These are phyloP conservation scores for Cladophialophora carrionii DNA, from an alignment of 2,329 filamentous ascomycete species.

Conservation along the genomic window DNA sequence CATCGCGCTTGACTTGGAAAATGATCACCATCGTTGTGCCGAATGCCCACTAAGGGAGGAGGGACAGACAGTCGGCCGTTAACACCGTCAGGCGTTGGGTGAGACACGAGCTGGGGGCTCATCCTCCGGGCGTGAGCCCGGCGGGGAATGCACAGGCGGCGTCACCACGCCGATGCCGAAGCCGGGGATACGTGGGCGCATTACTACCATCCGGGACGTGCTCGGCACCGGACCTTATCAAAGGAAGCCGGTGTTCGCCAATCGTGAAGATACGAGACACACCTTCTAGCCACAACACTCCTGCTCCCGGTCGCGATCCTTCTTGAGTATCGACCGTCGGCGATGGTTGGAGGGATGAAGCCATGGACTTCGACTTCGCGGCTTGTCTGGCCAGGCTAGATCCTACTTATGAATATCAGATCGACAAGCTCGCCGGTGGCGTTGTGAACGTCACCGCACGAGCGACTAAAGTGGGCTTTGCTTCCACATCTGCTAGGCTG, in stretches of 20 bases:
- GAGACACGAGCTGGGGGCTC: too few relatives aligned
- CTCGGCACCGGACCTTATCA: not conserved
- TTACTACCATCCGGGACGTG: too few relatives aligned
- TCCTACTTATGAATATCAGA: slow-evolving; percentile 6
- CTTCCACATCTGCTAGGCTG: not conserved
- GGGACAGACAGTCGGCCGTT: too few relatives aligned
- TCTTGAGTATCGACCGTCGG: not conserved
- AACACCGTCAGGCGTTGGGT: too few relatives aligned
- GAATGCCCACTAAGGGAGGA: too few relatives aligned
- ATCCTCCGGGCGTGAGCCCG: too few relatives aligned
- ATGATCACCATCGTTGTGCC: too few relatives aligned
- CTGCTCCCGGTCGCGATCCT: not conserved
- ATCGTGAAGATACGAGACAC: not conserved
- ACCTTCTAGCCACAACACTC: not conserved
- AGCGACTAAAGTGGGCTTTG: slow-evolving; percentile 15
- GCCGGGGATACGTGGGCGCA: too few relatives aligned
- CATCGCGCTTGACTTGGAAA: too few relatives aligned
- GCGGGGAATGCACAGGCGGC: too few relatives aligned
- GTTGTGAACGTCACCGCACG: slow-evolving; percentile 22
- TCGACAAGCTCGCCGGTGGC: slow-evolving; percentile 16
- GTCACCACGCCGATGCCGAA: too few relatives aligned
- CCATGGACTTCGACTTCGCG: slow-evolving; percentile 18
- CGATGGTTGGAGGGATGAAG: not conserved
- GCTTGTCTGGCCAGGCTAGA: slow-evolving; percentile 14
- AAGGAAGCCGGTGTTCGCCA: not conserved